Base-by-base conservation (phyloP, 2,329 filamentous ascomycete species). In the Epichloe brachyelytri region DNA sequence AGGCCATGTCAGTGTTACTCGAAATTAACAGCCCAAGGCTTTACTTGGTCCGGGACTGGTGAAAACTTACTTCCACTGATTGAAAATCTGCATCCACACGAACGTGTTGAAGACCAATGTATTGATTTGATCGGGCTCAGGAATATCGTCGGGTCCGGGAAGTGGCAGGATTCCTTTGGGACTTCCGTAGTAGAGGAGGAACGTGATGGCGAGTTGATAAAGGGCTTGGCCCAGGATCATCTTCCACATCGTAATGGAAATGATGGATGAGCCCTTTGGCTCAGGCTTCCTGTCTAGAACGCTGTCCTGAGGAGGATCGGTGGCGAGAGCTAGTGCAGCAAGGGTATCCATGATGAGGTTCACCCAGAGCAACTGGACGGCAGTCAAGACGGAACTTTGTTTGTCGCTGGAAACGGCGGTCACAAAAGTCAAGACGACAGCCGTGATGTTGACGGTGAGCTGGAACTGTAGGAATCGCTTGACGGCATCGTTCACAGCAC, bases 61-160 rank as follows among this genome's bases (percentile, higher is more conserved):
- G 5, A 34, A 36, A 33, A 80, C 80, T 78, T 75, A 83, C 80
- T 97, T 97, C 78, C 94, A 87, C 64, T 95, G 86, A 69, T 97
- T 97, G 74, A 97, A 97, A 60, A 97, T 94, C 61, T 97, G 91
- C 90, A 97, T 96, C 91, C 91, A 97, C 49, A 96, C 91, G 64
- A 97, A 97, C 0, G 88, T 93, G 72, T 97, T 97, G 77, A 97
- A 97, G 7, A 97, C 86, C 46, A 97, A 76, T 3, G 89, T 94
- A 51, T 82, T 74, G 53, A 94, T 75, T 59, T 86, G 75, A 1
- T 63, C 67, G 1, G 45, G 22, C 0, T 45, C 50, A 8, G 60
- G 62, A 4, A 57, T 63, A 14, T 75, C 64, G 58, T 83, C 80
- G 8, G 44, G 51, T 14, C 72, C 72, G n/a, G 88, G 73, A 36